Evolutionary conservation across 768 basidiomycete species (phyloP), one percentile per base, ranked within the genome.

Genomic region (Lactifluus subvellereus): DNA sequence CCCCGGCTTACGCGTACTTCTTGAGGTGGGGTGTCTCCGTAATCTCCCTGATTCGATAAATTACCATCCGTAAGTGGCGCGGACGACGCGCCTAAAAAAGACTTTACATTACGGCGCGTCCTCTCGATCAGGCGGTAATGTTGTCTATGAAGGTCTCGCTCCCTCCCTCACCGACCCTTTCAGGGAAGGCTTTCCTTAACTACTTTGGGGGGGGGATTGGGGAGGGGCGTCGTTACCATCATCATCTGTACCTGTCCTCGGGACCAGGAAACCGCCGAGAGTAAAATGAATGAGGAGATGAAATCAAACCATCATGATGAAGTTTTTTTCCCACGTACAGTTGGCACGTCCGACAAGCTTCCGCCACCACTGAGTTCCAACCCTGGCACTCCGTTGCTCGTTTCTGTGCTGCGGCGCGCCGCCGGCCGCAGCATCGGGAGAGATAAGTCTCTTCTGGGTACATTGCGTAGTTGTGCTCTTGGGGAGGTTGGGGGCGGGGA

Each of bases 361-460:
- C 22, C 35, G 42, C 61, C 55, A 53, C 35, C 16, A 50, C 18
- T 45, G 18, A 22, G 27, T 27, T 27, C 27, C 27, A 4, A 33
- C 43, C 18, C 6, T 13, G 40, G 50, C 38, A 47, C 45, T 43
- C 8, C n/a, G 45, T 20, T 47, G n/a, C 8, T 20, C 9, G 20
- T 47, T 10, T 20, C 4, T 47, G 20, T 47, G 38, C 32, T 35
- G 50, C 35, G 9, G 55, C 45, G 43, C 37, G 32, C 6, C 18
- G 35, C 47, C 38, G 33, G 16, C 60, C 60, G 37, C 42, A 65
- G 35, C n/a, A 35, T 37, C 49, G 60, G 59, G 49, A 18, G 37
- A 63, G 61, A 65, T 45, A 20, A 20, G 60, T 40, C 60, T 37
- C 14, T 62, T 65, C 64, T 10, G 59, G 64, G 48, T 45, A 38